A percentile compares a stretch with the other conserved stretches of the same genome.
Conservation (phyloP, 2,329 filamentous ascomycete genomes). For the Paecilomyces sp. region DNA sequence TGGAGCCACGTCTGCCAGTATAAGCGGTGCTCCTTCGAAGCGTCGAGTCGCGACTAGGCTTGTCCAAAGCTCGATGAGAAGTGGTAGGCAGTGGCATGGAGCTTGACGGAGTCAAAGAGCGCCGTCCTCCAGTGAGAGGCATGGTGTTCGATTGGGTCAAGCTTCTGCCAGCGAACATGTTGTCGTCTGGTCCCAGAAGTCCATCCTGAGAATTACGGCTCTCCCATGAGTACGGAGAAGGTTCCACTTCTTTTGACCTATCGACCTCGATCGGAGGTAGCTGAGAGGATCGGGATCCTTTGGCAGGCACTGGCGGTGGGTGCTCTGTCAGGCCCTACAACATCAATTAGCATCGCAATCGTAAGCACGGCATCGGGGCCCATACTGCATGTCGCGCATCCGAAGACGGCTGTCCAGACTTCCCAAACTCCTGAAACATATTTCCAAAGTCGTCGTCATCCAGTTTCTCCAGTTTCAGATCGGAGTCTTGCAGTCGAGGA, state of each 20-base stretch:
- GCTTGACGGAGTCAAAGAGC: constrained; percentile 9
- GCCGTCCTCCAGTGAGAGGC: constrained; percentile 7
- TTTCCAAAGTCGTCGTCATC: constrained; percentile 43
- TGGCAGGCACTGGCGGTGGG: constrained; percentile 12
- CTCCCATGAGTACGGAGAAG: constrained; percentile 46
- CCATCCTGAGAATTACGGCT: constrained; percentile 46
- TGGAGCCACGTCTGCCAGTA: constrained; percentile 16
- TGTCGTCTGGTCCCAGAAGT: constrained; percentile 34
- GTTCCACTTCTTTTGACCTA: constrained; percentile 36
- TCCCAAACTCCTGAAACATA: constrained; percentile 45
- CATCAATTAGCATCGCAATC: neutral
- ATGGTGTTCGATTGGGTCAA: constrained; percentile 5
- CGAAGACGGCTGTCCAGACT: constrained; percentile 20
- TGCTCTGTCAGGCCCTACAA: constrained; percentile 10
- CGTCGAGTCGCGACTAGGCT: constrained; percentile 13
- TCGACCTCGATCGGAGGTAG: constrained; percentile 40
- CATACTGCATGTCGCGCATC: constrained; percentile 1
- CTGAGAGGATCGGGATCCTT: constrained; percentile 18
- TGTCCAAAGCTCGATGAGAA: constrained; percentile 24
- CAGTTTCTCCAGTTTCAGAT: constrained; percentile 33
- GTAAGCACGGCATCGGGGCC: neutral
- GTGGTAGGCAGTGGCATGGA: constrained; percentile 16
- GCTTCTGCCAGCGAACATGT: constrained; percentile 3
- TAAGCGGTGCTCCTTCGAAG: constrained; percentile 26
- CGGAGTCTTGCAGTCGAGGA: constrained; percentile 43